Base-by-base conservation (phyloP, 345 rosid species). In the Brassica nigra region DNA sequence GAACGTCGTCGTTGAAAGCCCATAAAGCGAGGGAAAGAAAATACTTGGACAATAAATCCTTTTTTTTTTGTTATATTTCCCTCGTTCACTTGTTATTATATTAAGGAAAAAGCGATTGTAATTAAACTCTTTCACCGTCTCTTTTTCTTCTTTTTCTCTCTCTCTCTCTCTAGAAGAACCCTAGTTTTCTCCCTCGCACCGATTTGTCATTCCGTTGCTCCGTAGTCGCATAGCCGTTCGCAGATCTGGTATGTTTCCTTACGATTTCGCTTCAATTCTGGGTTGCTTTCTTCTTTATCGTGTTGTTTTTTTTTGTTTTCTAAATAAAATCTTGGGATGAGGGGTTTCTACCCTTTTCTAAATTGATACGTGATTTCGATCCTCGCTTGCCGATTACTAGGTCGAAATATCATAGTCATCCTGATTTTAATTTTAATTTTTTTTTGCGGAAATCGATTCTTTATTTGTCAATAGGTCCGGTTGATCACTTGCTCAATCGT, bases 101-200 rank as follows among this genome's bases (percentile, higher is more conserved):
- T 54, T 16, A 72, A 70, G 66, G 47, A 61, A 65, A 79, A 73
- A 29, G 66, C 78, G 54, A 73, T 52, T 71, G 14, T 28, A 36
- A 39, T 33, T 20, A 44, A 70, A 23, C 58, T 0, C 6, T 44
- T 39, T 75, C 79, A 63, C 80, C 79, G 72, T 80, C 66, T 12
- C 5, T 6, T 47, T 14, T 59, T 11, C 42, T 8, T n/a, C 18
- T 20, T 2, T 12, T 44, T 30, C 64, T 12, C 55, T 39, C 18
- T 6, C 0, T 3, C 39, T 44, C 52, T 11, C 52, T 44, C n/a
- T 5, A 23, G 9, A 29, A 70, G 71, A 80, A 75, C 80, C 83
- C 80, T 70, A 76, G 5, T 4, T 57, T 80, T 75, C 76, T 70
- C 72, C 73, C 9, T 75, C 68, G 66, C 54, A 75, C 31, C 80